phyloP scores from a whole-genome alignment of 306 rosid species.

The Canavalia ensiformis region DNA sequence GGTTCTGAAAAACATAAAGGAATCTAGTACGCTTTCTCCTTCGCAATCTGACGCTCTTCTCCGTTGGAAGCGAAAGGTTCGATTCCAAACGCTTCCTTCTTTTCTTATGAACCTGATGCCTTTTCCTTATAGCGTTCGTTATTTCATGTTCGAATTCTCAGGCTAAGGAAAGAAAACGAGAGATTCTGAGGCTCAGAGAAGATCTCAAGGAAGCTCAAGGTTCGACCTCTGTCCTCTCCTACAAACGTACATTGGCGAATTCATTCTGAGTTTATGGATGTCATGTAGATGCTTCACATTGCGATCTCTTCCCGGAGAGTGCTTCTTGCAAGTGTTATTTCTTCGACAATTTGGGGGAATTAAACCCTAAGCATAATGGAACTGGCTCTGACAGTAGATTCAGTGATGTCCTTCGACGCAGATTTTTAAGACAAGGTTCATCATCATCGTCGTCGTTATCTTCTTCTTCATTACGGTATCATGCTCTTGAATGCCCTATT shows the following conservation, averaged over 20 bases:
- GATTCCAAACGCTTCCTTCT: constrained; percentile 41
- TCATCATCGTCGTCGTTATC: neutral
- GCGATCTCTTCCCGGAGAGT: constrained; percentile 73
- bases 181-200: constrained; percentile 75
- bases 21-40: constrained; percentile 48
- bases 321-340: constrained; percentile 94
- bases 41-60: constrained; percentile 73
- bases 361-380: constrained; percentile 53
- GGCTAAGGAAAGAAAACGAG: constrained; percentile 95
- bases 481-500: neutral
- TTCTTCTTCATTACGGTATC: neutral
- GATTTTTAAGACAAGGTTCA: constrained; percentile 91
- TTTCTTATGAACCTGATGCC: constrained; percentile 5
- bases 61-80: constrained; percentile 95
- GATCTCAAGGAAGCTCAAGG: constrained; percentile 86
- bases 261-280: constrained; percentile 41
- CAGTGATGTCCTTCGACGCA: constrained; percentile 85
- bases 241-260: neutral
- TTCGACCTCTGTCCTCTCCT: constrained; percentile 24
- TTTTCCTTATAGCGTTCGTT: neutral
- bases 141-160: constrained; percentile 45
- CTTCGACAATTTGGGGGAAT: constrained; percentile 71
- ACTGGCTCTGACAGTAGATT: constrained; percentile 65
- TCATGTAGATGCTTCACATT: constrained; percentile 66
- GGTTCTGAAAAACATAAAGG: constrained; percentile 50